Evolutionary conservation across 2,329 filamentous ascomycete genomes (phyloP).

Genomic region (Aspergillus aculeatinus): DNA sequence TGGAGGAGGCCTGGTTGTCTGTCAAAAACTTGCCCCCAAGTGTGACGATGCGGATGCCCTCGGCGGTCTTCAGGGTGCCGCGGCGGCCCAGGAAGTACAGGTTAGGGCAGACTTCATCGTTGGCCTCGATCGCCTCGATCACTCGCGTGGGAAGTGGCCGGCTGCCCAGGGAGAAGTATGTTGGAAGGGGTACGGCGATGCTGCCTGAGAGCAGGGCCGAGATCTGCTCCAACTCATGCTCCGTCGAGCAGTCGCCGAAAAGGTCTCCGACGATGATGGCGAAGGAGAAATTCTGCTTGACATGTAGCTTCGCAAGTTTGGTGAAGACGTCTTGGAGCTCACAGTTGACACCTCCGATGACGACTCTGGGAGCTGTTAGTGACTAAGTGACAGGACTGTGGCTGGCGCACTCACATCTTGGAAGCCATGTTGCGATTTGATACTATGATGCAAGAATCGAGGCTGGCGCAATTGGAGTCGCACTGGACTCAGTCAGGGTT

Average conservation of each 20-base stretch:
- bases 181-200: constrained; percentile 73
- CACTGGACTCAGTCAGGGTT: neutral
- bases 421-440: constrained; percentile 49
- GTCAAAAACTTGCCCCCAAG: constrained; percentile 69
- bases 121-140: constrained; percentile 69
- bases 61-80: constrained; percentile 82
- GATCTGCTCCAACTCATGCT: constrained; percentile 59
- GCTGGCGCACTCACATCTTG: constrained; percentile 51
- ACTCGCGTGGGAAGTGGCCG: constrained; percentile 69
- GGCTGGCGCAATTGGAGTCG: constrained; percentile 8
- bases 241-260: constrained; percentile 58
- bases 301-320: constrained; percentile 76
- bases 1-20: constrained; percentile 52
- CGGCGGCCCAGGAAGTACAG: constrained; percentile 86
- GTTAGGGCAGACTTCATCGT: constrained; percentile 80
- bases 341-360: constrained; percentile 80
- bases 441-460: constrained; percentile 14
- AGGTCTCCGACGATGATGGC: constrained; percentile 82
- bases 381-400: neutral
- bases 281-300: constrained; percentile 85
- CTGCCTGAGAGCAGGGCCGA: constrained; percentile 68
- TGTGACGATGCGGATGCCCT: constrained; percentile 83
- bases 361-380: constrained; percentile 51
- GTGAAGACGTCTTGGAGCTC: constrained; percentile 72
- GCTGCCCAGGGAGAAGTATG: constrained; percentile 84